These are phyloP conservation scores for Lachancea sp. DNA, from an alignment of 805 yeast species.

Conservation along the genomic window DNA sequence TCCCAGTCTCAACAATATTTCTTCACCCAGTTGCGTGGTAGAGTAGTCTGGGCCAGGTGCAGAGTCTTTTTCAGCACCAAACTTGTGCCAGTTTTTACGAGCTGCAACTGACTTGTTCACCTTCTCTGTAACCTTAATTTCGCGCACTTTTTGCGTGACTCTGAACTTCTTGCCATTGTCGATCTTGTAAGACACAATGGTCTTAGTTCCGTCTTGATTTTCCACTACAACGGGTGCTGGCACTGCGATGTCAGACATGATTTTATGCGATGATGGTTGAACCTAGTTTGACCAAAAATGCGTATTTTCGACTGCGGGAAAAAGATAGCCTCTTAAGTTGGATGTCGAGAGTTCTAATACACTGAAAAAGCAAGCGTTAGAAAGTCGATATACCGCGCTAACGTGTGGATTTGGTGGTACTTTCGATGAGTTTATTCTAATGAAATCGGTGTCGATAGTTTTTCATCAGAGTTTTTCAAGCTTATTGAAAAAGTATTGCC, in stretches of 20 bases:
- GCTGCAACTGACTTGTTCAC: constrained; percentile 83
- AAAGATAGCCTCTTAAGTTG: too few species aligned
- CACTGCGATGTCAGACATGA: constrained; percentile 40
- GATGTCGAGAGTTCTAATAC: too few species aligned
- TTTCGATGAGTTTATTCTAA: too few species aligned
- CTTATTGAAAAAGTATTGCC: too few species aligned
- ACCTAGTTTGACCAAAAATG: not conserved
- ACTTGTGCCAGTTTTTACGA: constrained; percentile 82
- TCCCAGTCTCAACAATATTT: constrained; percentile 66
- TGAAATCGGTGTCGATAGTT: too few species aligned
- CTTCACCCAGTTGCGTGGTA: constrained; percentile 86
- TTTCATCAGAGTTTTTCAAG: too few species aligned
- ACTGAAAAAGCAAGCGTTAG: too few species aligned
- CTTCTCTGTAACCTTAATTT: constrained; percentile 66
- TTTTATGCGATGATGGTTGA: not conserved
- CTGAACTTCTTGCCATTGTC: constrained; percentile 81
- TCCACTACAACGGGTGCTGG: constrained; percentile 67
- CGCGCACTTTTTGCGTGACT: constrained; percentile 78
- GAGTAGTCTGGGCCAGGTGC: constrained; percentile 83
- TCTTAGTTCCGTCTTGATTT: constrained; percentile 85
- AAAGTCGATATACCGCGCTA: too few species aligned
- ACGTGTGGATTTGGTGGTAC: too few species aligned
- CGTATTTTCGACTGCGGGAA: too few species aligned
- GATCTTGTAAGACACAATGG: constrained; percentile 69
- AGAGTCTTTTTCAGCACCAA: constrained; percentile 69